phyloP scores from a whole-genome alignment of 495 filamentous ascomycete species.

The Lophiostoma macrostomum region DNA sequence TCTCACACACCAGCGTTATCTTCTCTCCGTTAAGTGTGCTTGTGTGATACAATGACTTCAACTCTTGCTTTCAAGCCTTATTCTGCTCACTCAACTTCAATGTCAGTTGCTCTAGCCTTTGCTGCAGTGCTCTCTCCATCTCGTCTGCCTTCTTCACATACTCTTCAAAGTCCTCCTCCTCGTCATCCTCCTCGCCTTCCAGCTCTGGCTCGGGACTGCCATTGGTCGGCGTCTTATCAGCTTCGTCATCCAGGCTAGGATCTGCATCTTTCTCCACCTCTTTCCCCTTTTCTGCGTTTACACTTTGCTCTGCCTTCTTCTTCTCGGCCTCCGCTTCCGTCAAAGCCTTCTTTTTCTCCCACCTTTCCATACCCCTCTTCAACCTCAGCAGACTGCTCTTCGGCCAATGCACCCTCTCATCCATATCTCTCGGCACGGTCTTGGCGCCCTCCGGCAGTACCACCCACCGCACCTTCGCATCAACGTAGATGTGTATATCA shows the following conservation, averaged over 20 bases:
- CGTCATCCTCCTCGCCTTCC: constrained; percentile 7
- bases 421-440: constrained; percentile 1
- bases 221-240: constrained; percentile 21
- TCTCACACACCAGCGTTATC: too few species aligned
- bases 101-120: constrained; percentile 22
- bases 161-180: constrained; percentile 16
- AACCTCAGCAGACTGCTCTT: constrained; percentile 16
- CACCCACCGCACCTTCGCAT: constrained; percentile 15
- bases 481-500: constrained; percentile 19
- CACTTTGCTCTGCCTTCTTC: not conserved
- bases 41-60: too few species aligned
- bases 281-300: not conserved
- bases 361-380: not conserved
- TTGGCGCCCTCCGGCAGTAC: constrained; percentile 10
- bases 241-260: too few species aligned
- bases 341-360: not conserved
- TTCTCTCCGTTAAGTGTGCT: too few species aligned
- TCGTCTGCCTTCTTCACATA: constrained; percentile 12
- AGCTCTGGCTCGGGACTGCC: too few species aligned
- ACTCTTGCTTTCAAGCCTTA: too few species aligned
- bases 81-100: constrained; percentile 15
- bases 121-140: constrained; percentile 10
- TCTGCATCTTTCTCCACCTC: not conserved
- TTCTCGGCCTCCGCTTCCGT: not conserved
- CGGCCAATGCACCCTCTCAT: constrained; percentile 7